Evolutionary conservation across 768 basidiomycete genomes (phyloP), one percentile per base, ranked within the genome.

Genomic region (Termitomyces heimii): DNA sequence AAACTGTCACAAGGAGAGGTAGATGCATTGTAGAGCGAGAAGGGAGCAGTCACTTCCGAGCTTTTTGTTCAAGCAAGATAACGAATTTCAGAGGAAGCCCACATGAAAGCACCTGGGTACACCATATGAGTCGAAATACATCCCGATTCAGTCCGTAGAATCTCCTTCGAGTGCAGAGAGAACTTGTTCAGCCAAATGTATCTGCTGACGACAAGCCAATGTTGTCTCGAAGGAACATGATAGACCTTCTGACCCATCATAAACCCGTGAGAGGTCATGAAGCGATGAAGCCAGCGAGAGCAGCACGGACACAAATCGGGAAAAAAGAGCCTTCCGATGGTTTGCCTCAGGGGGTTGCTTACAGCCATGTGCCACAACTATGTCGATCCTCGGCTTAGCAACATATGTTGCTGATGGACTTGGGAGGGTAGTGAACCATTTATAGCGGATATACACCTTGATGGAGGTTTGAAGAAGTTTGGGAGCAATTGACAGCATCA

Each of bases 161-260:
- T 18, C 32, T 24, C 5, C 32, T 34, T 49, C 20, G 14, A 18
- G 22, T 29, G 10, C 51, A 52, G 37, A 29, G 37, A 39, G 18
- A 28, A 46, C 48, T 58, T 16, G 14, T 26, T 22, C 46, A 28
- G 28, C 47, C 22, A 44, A 43, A 37, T n/a, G 32, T 22, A 57
- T 59, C 62, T 58, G 57, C 42, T 63, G 62, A 57, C 26, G 32
- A 46, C 49, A 18, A 44, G 16, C 13, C 34, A 47, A 28, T 55
- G 45, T 47, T 37, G 10, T 35, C 13, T 3, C 31, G n/a, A 37
- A 37, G 54, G 24, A 24, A 32, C 35, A 20, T 44, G 32, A 34
- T 44, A 49, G 40, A 26, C 37, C 48, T 46, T 49, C 54, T 62
- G 61, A 57, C 32, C 18, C 24, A 5, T 40, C 26, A 8, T 39